A percentile compares a stretch with the other conserved stretches of the same genome.
phyloP scores from a whole-genome alignment of 2,329 filamentous ascomycete species.

The Hymenoscyphus repandus region DNA sequence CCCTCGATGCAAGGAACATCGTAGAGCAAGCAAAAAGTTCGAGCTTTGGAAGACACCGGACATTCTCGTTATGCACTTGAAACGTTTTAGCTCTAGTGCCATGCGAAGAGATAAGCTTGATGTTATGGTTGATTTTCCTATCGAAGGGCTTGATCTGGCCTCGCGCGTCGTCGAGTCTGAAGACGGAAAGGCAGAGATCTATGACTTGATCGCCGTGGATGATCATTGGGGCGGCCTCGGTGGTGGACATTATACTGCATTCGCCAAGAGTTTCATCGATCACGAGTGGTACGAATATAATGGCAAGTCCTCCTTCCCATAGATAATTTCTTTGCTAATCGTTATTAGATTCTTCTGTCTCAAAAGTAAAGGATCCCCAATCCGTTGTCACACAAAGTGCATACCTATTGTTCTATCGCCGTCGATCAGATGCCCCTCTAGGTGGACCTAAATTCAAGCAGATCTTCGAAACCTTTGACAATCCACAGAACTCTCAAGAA shows the following conservation, averaged over 20 bases:
- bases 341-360: conserved; percentile 66
- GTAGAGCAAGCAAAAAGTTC: conserved; percentile 90
- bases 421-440: conserved; percentile 69
- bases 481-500: conserved; percentile 42
- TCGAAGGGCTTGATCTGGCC: conserved; percentile 79
- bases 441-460: conserved; percentile 72
- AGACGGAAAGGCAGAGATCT: conserved; percentile 75
- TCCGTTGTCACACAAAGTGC: conserved; percentile 69
- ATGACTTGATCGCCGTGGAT: conserved; percentile 92
- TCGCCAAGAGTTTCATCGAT: conserved; percentile 87
- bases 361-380: conserved; percentile 52
- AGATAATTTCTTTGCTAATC: conserved; percentile 36
- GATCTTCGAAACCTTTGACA: conserved; percentile 60
- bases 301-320: conserved; percentile 52
- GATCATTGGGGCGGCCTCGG: conserved; percentile 92
- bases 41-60: conserved; percentile 97
- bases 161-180: conserved; percentile 74
- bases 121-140: conserved; percentile 83
- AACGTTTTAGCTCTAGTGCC: conserved; percentile 84
- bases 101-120: conserved; percentile 87
- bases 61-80: conserved; percentile 90
- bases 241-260: conserved; percentile 94
- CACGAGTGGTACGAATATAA: conserved; percentile 95
- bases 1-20: conserved; percentile 88
- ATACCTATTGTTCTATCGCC: conserved; percentile 93